Evolutionary conservation across 768 basidiomycete genomes (phyloP).

Genomic region (Pulveroboletus ravenelii): DNA sequence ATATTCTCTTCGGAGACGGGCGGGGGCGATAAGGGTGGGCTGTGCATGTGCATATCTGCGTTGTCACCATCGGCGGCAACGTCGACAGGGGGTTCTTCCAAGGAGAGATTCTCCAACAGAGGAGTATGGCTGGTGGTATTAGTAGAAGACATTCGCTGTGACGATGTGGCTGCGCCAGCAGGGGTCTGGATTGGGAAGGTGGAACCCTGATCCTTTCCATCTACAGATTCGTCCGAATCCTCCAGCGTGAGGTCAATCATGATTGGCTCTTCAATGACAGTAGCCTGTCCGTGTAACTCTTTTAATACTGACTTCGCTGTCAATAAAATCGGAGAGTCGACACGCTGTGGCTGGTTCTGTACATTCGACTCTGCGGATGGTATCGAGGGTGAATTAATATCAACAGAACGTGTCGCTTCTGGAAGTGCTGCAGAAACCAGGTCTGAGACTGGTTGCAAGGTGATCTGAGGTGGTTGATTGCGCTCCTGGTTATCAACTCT

Average conservation of each 20-base stretch:
- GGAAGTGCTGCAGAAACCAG: not conserved
- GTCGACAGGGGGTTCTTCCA: slow-evolving; percentile 14
- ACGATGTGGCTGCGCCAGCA: slow-evolving; percentile 1
- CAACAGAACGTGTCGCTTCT: not conserved
- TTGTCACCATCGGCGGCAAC: not conserved
- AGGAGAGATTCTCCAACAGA: slow-evolving; percentile 18
- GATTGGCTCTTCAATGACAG: slow-evolving; percentile 14
- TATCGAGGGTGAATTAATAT: not conserved
- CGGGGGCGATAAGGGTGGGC: slow-evolving; percentile 11
- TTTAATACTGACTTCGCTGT: not conserved
- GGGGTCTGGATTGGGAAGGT: slow-evolving; percentile 7
- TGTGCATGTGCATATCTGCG: slow-evolving; percentile 22
- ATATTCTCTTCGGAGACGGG: slow-evolving; percentile 8
- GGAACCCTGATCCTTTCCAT: slow-evolving; percentile 7
- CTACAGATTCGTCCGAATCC: slow-evolving; percentile 19
- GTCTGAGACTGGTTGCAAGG: not conserved
- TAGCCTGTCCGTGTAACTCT: not conserved
- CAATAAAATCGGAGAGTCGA: not conserved
- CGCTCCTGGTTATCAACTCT: not conserved
- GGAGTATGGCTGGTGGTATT: slow-evolving; percentile 16
- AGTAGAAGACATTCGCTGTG: slow-evolving; percentile 6
- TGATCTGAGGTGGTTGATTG: not conserved
- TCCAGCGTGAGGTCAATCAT: slow-evolving; percentile 27
- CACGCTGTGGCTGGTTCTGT: not conserved
- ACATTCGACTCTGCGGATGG: not conserved